Percentiles rank a stretch among this genome's conserved stretches.
Conservation (phyloP, 257 asterid genomes). For the Ajuga chamaepitys region DNA sequence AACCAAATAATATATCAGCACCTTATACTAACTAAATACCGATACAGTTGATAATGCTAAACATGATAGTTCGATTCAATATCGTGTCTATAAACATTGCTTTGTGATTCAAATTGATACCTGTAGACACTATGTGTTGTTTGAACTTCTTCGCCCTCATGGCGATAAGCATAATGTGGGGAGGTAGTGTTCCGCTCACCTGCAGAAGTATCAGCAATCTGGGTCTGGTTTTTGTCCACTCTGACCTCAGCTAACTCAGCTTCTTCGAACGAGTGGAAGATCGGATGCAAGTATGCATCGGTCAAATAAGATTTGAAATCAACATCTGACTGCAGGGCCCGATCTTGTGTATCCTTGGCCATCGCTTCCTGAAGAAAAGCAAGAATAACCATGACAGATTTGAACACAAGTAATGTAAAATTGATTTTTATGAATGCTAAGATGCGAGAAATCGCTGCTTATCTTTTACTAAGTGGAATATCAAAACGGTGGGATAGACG, state of each 20-base stretch:
- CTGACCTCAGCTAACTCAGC: conserved; percentile 43
- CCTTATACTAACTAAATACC: background rate
- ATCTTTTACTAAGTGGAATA: no score
- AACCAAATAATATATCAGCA: background rate
- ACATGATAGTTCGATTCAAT: conserved; percentile 29
- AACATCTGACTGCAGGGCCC: conserved; percentile 31
- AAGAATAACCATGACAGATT: background rate
- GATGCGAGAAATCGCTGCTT: no score
- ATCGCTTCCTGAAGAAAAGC: conserved; percentile 60
- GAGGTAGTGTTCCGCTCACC: conserved; percentile 26
- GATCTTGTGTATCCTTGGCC: conserved; percentile 57
- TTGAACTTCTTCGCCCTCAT: conserved; percentile 24
- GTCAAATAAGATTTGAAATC: conserved; percentile 54
- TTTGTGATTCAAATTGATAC: conserved; percentile 14
- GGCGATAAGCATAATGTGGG: conserved; percentile 13
- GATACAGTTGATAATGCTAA: conserved; percentile 19
- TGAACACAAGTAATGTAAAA: background rate
- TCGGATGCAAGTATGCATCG: conserved; percentile 86
- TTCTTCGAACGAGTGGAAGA: conserved; percentile 66
- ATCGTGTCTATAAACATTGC: conserved; percentile 19
- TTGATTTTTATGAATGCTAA: no score
- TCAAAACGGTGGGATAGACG: no score
- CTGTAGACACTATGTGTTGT: conserved; percentile 18
- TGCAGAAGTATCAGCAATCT: conserved; percentile 13
- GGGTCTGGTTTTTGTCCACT: conserved; percentile 33